A percentile compares a stretch with the other conserved stretches of the same genome.
Evolutionary conservation across 345 rosid species (phyloP).

Genomic region (Pseudoturritis turrita): DNA sequence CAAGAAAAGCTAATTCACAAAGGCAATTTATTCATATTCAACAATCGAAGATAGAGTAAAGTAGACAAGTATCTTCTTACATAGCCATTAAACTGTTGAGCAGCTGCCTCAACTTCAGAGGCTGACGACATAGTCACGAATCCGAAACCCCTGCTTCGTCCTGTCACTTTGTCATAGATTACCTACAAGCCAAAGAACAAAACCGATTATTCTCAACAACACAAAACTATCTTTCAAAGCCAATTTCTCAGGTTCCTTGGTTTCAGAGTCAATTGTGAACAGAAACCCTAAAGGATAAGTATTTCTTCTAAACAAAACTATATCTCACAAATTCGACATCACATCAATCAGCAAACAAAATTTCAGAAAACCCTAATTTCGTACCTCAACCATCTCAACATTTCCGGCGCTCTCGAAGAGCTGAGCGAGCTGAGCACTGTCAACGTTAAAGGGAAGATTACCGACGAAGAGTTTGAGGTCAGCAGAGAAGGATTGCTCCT

Average conservation of each 20-base stretch:
- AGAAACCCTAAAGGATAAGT: background rate
- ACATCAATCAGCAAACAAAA: background rate
- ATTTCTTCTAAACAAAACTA: background rate
- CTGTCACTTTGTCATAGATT: constrained; percentile 86
- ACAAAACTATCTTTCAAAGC: background rate
- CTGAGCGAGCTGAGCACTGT: constrained; percentile 87
- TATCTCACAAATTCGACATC: background rate
- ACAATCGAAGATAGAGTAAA: background rate
- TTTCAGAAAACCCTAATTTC: background rate
- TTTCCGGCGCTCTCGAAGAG: constrained; percentile 73
- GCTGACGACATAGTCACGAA: constrained; percentile 85
- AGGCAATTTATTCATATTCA: background rate
- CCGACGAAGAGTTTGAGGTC: constrained; percentile 93
- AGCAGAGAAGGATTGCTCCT: constrained; percentile 46
- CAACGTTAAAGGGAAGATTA: constrained; percentile 83
- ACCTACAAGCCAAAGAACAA: constrained; percentile 46
- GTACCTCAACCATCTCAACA: constrained; percentile 98
- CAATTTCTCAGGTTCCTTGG: background rate
- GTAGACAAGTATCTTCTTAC: constrained; percentile 40
- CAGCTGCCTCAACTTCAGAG: constrained; percentile 78
- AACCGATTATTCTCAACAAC: background rate
- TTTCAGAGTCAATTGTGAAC: background rate
- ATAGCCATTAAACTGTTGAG: constrained; percentile 83
- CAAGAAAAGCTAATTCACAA: background rate
- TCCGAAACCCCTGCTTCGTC: constrained; percentile 96